Base-by-base conservation (phyloP, 768 basidiomycete genomes). In the Sporobolomyces roseus region DNA sequence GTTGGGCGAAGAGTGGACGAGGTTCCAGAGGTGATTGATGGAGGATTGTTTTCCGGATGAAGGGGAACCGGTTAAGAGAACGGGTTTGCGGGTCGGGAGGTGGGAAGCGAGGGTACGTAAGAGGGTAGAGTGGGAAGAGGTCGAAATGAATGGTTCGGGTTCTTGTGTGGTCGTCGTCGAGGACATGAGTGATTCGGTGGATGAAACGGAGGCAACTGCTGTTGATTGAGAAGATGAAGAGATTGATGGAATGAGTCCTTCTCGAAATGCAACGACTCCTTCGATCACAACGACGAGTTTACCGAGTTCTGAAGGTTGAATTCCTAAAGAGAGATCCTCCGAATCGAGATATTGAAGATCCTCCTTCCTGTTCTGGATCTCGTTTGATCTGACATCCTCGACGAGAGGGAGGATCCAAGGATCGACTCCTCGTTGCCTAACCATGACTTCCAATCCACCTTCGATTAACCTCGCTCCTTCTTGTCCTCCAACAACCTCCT, bases 21-120 rank as follows among this genome's bases (percentile, higher is more conserved):
- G 74, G 14, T 82, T 80, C 14, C 90, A 88, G 35, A 98, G 85
- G 73, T 96, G 85, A 19, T 85, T 82, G 30, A 98, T 79, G 19
- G 92, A 79, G 8, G 91, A 82, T 0, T 88, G 85, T 77, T 98
- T 98, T 56, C 96, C 96, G 2, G 90, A 86, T 1, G 92, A 93
- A 0, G 92, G 87, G 0, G 90, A 79, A 0, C 93, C 91, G 1
- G 91, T 88, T 21, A 99, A 77, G 19, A 99, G 86, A 16, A 85
- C 85, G 5, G 96, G 93, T 0, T 88, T 78, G 4, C 88, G 85
- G 46, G 86, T 81, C 1, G 87, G 88, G 3, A 88, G 74, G 65
- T 86, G 83, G 17, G 86, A 76, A 1, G 87, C 86, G 38, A 97
- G 81, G 21, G 81, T 77, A 9, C 83, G 84, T 12, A 94, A 82